These are phyloP conservation scores for Hypoxylon rickii DNA, from an alignment of 495 filamentous ascomycete species.

Conservation along the genomic window DNA sequence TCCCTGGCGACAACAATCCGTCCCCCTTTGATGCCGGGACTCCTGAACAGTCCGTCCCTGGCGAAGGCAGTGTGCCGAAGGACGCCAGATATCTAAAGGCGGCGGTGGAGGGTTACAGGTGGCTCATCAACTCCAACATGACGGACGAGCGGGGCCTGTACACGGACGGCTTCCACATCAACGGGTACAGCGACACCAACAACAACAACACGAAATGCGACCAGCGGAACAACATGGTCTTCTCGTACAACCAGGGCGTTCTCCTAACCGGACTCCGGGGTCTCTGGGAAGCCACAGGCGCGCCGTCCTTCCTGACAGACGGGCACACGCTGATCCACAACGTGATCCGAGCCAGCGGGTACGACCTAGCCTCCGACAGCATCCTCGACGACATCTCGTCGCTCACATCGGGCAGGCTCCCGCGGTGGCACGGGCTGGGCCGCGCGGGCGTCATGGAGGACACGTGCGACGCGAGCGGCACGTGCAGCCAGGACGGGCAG, in stretches of 20 bases:
- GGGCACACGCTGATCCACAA: conserved; percentile 74
- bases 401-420: conserved; percentile 33
- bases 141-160: conserved; percentile 78
- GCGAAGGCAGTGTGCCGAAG: conserved; percentile 45
- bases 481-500: conserved; percentile 83
- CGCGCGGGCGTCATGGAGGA: conserved; percentile 84
- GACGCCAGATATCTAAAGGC: conserved; percentile 69
- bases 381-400: conserved; percentile 40
- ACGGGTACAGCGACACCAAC: conserved; percentile 56
- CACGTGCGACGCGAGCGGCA: conserved; percentile 72
- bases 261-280: conserved; percentile 83
- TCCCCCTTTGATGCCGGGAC: conserved; percentile 63
- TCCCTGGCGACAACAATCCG: conserved; percentile 75
- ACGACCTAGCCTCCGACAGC: conserved; percentile 47
- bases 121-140: conserved; percentile 82
- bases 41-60: background rate
- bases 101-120: conserved; percentile 78
- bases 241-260: conserved; percentile 96
- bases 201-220: conserved; percentile 70
- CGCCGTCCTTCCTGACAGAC: conserved; percentile 69
- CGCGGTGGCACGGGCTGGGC: conserved; percentile 74
- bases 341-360: conserved; percentile 80
- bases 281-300: conserved; percentile 75
- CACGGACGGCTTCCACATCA: conserved; percentile 90
- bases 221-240: conserved; percentile 81